Evolutionary conservation across 2,329 filamentous ascomycete species (phyloP), one percentile per base, ranked within the genome.

Genomic region (Endocalyx cinctus): DNA sequence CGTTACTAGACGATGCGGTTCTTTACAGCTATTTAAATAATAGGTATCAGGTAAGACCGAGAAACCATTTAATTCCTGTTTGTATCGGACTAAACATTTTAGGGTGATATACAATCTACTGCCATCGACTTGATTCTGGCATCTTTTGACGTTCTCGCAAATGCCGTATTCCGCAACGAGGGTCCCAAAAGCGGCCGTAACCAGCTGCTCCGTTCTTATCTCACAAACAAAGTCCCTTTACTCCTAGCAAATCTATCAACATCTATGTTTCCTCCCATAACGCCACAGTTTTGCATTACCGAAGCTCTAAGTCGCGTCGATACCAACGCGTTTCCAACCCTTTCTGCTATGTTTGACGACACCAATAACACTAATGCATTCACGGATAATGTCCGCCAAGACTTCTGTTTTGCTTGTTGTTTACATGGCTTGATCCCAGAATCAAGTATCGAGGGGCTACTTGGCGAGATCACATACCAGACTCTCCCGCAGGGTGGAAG

Each of bases 381-480:
- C 36, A 77, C 74, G 0, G 74, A 79, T 37, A 75, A 69, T 26
- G 72, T 77, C 8, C 66, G 74, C 12, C 73, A 78, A 38, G 74
- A 96, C 41, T 97, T 97, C 46, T 76, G 94, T 25, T 92, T 94
- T 43, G 82, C 90, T 1, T 98, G 92, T 54, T 87, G 86, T 34
- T 70, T 96, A 25, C 89, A 97, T 57, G 79, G 81, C 1, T 67
- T 98, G n/a, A 80, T 97, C 16, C 77, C 81, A 1, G 80, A 88
- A 43, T 72, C 78, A 20, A 84, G 82, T 31, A 85, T 95, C 12
- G 81, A 90, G 52, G 75, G 76, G 4, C 73, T 98, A 8, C 65
- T 96, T 3, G 88, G 87, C 5, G 88, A 95, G 49, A 82, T 87
- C 16, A 85, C 87, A 1, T 83, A 92, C 66, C 81, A 87, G 44